Conservation (phyloP, 2,329 filamentous ascomycete genomes). For the Aspergillus neoniger region DNA sequence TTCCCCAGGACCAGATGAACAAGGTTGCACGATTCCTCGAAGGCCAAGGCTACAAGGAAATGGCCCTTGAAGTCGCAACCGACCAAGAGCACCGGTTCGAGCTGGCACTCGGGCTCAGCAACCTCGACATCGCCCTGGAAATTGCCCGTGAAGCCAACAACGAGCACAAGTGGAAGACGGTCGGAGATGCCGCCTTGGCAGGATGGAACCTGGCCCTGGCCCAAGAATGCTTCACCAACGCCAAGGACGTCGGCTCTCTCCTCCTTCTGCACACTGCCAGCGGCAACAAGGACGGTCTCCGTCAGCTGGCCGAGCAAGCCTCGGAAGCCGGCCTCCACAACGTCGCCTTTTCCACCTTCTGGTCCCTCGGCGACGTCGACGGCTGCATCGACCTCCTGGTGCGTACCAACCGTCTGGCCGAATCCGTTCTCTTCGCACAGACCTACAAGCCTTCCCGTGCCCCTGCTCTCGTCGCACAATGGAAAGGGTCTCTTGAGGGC, state of each 20-base stretch:
- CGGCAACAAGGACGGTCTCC: constrained; percentile 73
- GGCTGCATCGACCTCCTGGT: constrained; percentile 78
- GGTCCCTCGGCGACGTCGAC: constrained; percentile 81
- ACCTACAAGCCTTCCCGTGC: constrained; percentile 88
- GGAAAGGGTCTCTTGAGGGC: constrained; percentile 84
- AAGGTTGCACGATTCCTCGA: constrained; percentile 98
- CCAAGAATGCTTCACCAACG: constrained; percentile 88
- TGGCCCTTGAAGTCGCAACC: constrained; percentile 90
- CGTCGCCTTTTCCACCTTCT: constrained; percentile 85
- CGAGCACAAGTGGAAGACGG: constrained; percentile 98
- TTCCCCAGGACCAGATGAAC: constrained; percentile 92
- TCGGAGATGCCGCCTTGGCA: constrained; percentile 85
- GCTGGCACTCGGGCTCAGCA: constrained; percentile 77
- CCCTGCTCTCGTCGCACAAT: constrained; percentile 66
- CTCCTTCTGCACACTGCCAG: constrained; percentile 87
- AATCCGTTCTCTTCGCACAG: constrained; percentile 89
- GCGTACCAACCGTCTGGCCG: constrained; percentile 75
- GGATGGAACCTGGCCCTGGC: constrained; percentile 87
- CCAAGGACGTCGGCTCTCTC: constrained; percentile 85
- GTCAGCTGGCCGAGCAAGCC: constrained; percentile 72
- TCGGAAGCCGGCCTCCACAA: constrained; percentile 80
- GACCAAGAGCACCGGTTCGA: constrained; percentile 97
- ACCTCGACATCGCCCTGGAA: constrained; percentile 81
- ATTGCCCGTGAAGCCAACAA: constrained; percentile 80
- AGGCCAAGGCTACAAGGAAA: constrained; percentile 94